Base-by-base conservation (phyloP, 345 rosid genomes). In the Acer yangbiense region DNA sequence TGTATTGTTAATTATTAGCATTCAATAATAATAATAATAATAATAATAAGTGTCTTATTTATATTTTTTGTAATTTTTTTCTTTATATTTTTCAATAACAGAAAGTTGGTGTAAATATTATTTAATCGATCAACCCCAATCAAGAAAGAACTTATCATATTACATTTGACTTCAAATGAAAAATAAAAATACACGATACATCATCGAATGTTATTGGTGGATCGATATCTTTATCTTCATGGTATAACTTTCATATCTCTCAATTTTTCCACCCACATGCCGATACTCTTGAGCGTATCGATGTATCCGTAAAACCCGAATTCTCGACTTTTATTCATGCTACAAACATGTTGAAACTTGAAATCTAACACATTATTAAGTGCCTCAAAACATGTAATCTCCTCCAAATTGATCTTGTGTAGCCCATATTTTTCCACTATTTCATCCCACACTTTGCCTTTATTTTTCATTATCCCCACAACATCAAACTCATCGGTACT, bases 281-380 rank as follows among this genome's bases (percentile, higher is more conserved):
- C 12, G 25, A 84, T 44, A 17, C 86, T 83, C 73, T 79, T 80
- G 0, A 81, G 48, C 0, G 90, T 79, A 68, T 85, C 62, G 0
- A 60, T 72, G 48, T 54, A 69, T 0, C 83, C 86, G 0, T 52
- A 23, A 70, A 89, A 84, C 55, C 89, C 90, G 20, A 79, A 79
- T 25, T 81, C 86, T 5, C 83, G 69, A 61, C 90, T 79, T 81
- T 87, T 85, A 13, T 75, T 86, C 93, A 80, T 86, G 73, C 84
- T 81, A 13, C 79, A 72, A 17, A 84, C 86, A 65, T 82, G 87
- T 74, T 87, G 88, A 35, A 85, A 76, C 66, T 20, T n/a, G 10
- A 84, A 81, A 69, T 81, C 64, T 46, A 85, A 11, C 9, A 83
- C 86, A 0, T 0, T 0, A 0, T 6, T 4, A 1, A 85, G 64